Conservation (phyloP, 176 grass and related monocot species). For the Oryza coarctata region DNA sequence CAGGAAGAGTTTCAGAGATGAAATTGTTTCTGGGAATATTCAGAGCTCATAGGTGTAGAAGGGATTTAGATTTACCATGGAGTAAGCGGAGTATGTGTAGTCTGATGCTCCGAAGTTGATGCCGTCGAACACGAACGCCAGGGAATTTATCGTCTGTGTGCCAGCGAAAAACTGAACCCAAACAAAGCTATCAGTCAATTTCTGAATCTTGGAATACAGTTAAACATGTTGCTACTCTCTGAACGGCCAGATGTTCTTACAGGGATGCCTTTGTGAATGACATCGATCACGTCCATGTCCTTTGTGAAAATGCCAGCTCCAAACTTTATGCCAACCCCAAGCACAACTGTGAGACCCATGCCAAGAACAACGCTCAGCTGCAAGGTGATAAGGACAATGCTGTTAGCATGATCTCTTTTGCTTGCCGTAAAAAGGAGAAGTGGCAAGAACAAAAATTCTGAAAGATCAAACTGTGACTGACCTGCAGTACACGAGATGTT, state of each 20-base stretch:
- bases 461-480: constrained; percentile 17
- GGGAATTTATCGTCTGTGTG: constrained; percentile 80
- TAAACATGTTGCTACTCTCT: neutral
- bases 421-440: constrained; percentile 1
- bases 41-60: neutral
- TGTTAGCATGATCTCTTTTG: neutral
- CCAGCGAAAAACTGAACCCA: constrained; percentile 77
- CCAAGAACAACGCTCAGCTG: constrained; percentile 84
- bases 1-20: constrained; percentile 9
- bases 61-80: constrained; percentile 71
- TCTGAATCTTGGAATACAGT: neutral
- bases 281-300: constrained; percentile 58
- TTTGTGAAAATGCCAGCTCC: constrained; percentile 85
- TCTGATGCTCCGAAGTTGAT: constrained; percentile 96
- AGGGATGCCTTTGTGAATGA: constrained; percentile 83
- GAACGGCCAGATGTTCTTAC: constrained; percentile 40
- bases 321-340: constrained; percentile 74
- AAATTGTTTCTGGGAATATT: neutral
- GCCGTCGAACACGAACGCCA: constrained; percentile 98
- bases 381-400: constrained; percentile 10
- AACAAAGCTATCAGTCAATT: neutral
- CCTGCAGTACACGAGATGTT: constrained; percentile 84
- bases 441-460: neutral
- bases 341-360: constrained; percentile 57
- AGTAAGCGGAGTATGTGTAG: constrained; percentile 87